Evolutionary conservation across 2,329 filamentous ascomycete genomes (phyloP).

Genomic region (Byssochlamys sp.): DNA sequence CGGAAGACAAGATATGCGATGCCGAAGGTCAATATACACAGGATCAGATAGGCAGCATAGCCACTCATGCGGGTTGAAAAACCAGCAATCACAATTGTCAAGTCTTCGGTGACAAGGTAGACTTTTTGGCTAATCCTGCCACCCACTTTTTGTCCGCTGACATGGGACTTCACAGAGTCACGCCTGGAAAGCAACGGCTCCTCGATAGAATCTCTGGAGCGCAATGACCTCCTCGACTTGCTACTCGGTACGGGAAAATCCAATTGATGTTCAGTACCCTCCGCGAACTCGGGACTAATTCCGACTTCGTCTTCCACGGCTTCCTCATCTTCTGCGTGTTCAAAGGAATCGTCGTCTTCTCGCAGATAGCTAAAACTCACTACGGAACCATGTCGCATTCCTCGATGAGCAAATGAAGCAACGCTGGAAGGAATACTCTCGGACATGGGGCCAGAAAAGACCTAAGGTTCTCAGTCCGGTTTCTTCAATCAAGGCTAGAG

Average conservation of each 20-base stretch:
- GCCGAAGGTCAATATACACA: slow-evolving; percentile 66
- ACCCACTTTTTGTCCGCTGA: slow-evolving; percentile 50
- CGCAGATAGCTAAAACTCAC: slow-evolving; percentile 83
- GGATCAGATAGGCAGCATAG: slow-evolving; percentile 55
- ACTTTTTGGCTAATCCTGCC: slow-evolving; percentile 75
- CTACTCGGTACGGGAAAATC: slow-evolving; percentile 24
- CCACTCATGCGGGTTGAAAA: slow-evolving; percentile 70
- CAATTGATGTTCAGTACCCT: slow-evolving; percentile 32
- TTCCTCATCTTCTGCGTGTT: slow-evolving; percentile 41
- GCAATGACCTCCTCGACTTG: slow-evolving; percentile 26
- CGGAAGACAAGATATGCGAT: slow-evolving; percentile 74
- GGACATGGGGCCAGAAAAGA: slow-evolving; percentile 84
- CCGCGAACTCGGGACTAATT: slow-evolving; percentile 32
- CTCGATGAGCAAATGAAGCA: slow-evolving; percentile 81
- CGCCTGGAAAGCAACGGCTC: slow-evolving; percentile 60
- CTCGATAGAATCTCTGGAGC: slow-evolving; percentile 38
- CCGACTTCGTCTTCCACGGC: slow-evolving; percentile 36
- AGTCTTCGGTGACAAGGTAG: slow-evolving; percentile 83
- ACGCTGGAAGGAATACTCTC: slow-evolving; percentile 92
- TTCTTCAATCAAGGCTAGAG: not conserved
- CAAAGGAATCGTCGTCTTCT: slow-evolving; percentile 54
- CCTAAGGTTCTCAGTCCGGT: slow-evolving; percentile 28
- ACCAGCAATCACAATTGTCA: slow-evolving; percentile 86
- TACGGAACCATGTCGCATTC: slow-evolving; percentile 69
- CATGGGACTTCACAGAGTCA: slow-evolving; percentile 60